These are phyloP conservation scores for Mucor racemosus DNA, from an alignment of 371 early-diverging fungal genomes.

Conservation along the genomic window DNA sequence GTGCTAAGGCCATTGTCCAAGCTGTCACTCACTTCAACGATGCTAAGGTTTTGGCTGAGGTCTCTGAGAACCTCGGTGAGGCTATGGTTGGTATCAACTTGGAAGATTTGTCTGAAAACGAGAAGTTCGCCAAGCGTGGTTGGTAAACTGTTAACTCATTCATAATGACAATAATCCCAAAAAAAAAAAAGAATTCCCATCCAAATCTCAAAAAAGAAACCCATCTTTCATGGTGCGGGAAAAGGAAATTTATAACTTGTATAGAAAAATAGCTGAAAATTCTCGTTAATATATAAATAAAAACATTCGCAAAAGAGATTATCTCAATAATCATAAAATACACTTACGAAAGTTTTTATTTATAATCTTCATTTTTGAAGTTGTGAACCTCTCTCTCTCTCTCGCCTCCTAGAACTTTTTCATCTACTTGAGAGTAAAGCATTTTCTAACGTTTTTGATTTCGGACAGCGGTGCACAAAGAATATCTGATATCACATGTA, in stretches of 20 bases:
- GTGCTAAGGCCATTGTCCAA: slow-evolving; percentile 94
- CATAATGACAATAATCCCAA: not conserved
- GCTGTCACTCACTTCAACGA: slow-evolving; percentile 96
- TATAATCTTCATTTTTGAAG: too few species aligned
- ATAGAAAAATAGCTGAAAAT: slow-evolving; percentile 6
- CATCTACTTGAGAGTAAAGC: too few species aligned
- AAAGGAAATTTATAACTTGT: slow-evolving; percentile 5
- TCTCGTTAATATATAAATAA: slow-evolving; percentile 7
- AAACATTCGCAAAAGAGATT: slow-evolving; percentile 2
- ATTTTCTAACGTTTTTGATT: too few species aligned
- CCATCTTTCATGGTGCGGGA: not conserved
- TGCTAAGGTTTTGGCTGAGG: slow-evolving; percentile 85
- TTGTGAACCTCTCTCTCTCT: too few species aligned
- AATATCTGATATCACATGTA: too few species aligned
- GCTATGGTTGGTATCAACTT: slow-evolving; percentile 97
- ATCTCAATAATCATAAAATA: not conserved
- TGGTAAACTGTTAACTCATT: slow-evolving; percentile 56
- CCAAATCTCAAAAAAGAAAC: slow-evolving; percentile 17
- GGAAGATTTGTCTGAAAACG: slow-evolving; percentile 67
- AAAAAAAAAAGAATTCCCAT: slow-evolving; percentile 4
- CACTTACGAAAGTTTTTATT: too few species aligned
- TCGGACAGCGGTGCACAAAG: too few species aligned
- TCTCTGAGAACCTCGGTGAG: slow-evolving; percentile 93
- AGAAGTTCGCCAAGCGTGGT: slow-evolving; percentile 77
- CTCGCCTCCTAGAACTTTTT: too few species aligned